A percentile compares a stretch with the other conserved stretches of the same genome.
These are phyloP conservation scores for Tolypocladium paradoxum DNA, from an alignment of 2,329 filamentous ascomycete genomes.

Conservation along the genomic window DNA sequence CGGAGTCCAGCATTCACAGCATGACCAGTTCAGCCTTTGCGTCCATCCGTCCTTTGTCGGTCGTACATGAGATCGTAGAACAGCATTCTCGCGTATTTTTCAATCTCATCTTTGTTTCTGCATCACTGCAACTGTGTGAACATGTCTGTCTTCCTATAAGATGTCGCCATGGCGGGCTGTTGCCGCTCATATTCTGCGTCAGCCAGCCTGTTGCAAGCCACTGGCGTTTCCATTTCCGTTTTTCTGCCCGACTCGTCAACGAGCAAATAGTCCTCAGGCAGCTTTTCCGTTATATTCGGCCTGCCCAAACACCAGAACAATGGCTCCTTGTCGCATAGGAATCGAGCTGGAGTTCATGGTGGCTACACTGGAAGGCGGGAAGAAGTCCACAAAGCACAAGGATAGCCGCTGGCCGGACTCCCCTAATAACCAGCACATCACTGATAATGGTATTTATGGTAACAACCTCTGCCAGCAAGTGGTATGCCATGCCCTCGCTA, in stretches of 20 bases:
- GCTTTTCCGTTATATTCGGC: neutral
- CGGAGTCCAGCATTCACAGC: neutral
- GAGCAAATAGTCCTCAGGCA: neutral
- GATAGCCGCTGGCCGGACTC: slow-evolving; percentile 1
- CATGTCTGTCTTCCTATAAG: too few species aligned
- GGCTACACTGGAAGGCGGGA: neutral
- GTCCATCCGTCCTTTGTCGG: neutral
- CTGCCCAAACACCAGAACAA: neutral
- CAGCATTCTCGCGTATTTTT: neutral
- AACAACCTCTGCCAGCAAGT: neutral
- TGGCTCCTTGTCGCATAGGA: slow-evolving; percentile 6
- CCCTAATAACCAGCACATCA: neutral
- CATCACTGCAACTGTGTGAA: neutral
- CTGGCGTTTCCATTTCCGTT: too few species aligned
- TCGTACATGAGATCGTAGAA: neutral
- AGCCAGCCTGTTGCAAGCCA: neutral
- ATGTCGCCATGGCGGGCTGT: neutral
- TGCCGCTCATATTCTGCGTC: neutral
- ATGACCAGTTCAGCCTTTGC: neutral
- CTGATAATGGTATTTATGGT: slow-evolving; percentile 3
- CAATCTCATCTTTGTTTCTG: neutral
- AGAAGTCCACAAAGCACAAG: neutral
- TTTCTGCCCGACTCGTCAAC: neutral
- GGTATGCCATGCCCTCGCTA: slow-evolving; percentile 11
- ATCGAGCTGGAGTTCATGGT: slow-evolving; percentile 18